Conservation (phyloP, 345 rosid genomes). For the Eucalyptus pumila region DNA sequence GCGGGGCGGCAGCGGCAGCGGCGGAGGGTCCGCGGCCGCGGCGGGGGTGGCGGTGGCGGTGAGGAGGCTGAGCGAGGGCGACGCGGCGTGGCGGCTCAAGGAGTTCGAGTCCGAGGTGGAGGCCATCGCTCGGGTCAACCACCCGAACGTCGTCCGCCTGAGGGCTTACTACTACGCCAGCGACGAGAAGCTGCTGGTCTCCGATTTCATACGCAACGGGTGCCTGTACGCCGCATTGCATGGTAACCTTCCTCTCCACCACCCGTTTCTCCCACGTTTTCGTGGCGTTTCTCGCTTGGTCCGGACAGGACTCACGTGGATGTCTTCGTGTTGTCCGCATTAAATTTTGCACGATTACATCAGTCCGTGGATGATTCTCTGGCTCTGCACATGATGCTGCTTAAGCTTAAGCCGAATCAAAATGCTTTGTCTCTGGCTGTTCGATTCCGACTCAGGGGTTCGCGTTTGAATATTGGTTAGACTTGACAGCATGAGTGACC, state of each 20-base stretch:
- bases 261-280: neutral
- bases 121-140: constrained; percentile 57
- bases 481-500: neutral
- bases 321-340: neutral
- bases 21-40: constrained; percentile 28
- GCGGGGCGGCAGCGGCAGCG: constrained; percentile 38
- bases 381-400: neutral
- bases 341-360: neutral
- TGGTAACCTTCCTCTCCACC: constrained; percentile 25
- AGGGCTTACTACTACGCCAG: constrained; percentile 75
- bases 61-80: constrained; percentile 74
- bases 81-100: constrained; percentile 53
- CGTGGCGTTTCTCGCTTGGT: neutral
- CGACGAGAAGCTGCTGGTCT: constrained; percentile 77
- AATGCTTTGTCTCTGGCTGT: neutral
- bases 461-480: neutral
- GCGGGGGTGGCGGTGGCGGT: constrained; percentile 30
- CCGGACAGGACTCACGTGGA: neutral
- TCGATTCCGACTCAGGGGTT: neutral
- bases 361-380: neutral
- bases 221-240: constrained; percentile 73
- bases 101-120: constrained; percentile 86
- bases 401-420: neutral
- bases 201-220: constrained; percentile 74
- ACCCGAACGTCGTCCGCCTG: constrained; percentile 70